Evolutionary conservation across 75 land plant species (phyloP).

Genomic region (Cunninghamia lanceolata): DNA sequence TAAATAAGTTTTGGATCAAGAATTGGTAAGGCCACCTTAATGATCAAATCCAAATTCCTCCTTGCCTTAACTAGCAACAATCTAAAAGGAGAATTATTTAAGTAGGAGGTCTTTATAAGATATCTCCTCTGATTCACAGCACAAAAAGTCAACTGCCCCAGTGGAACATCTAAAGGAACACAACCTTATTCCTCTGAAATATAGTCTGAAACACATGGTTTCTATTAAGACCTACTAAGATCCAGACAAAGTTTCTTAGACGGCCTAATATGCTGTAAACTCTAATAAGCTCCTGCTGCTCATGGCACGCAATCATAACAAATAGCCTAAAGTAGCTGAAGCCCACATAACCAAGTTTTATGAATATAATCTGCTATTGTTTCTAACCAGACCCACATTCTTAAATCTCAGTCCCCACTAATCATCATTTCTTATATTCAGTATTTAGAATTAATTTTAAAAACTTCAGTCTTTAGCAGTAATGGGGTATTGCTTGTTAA

Average conservation of each 20-base stretch:
- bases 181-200: not conserved
- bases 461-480: no score
- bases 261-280: not conserved
- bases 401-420: no score
- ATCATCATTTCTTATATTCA: no score
- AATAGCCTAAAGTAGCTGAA: no score
- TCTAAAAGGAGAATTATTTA: slow-evolving; percentile 35
- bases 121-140: slow-evolving; percentile 41
- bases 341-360: no score
- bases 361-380: no score
- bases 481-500: no score
- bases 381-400: no score
- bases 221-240: not conserved
- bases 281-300: not conserved
- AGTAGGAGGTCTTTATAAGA: slow-evolving; percentile 30
- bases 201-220: no score
- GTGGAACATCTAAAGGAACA: slow-evolving; percentile 5
- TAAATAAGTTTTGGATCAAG: slow-evolving; percentile 24
- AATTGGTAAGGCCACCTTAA: slow-evolving; percentile 34
- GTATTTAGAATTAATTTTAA: no score
- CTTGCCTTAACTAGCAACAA: slow-evolving; percentile 35
- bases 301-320: not conserved
- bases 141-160: slow-evolving; percentile 46
- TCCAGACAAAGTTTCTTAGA: not conserved
- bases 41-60: slow-evolving; percentile 62